Evolutionary conservation across 192 early-diverging fungal species (phyloP).

Genomic region (Backusella westeae): DNA sequence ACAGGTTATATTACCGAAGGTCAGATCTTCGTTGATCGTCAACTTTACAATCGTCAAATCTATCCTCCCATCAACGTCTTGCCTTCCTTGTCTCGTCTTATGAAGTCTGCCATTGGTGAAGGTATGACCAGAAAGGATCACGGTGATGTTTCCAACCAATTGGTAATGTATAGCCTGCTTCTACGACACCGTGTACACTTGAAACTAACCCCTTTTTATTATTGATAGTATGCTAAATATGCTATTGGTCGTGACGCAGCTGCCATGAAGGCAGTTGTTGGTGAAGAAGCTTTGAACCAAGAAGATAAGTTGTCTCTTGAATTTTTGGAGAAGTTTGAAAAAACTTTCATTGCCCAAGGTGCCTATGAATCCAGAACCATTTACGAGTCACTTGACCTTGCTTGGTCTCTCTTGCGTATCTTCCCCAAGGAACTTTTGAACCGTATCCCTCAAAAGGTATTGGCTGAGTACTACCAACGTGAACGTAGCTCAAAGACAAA

Average conservation of each 20-base stretch:
- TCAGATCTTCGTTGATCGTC: slow-evolving; percentile 98
- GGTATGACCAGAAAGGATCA: slow-evolving; percentile 98
- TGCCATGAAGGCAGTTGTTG: slow-evolving; percentile 99
- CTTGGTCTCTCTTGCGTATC: slow-evolving; percentile 97
- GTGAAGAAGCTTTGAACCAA: slow-evolving; percentile 97
- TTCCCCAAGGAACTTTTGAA: slow-evolving; percentile 99
- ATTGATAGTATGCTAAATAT: slow-evolving; percentile 89
- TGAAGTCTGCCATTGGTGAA: slow-evolving; percentile 99
- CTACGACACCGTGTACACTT: neutral
- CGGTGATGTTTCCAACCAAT: slow-evolving; percentile 98
- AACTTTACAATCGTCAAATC: slow-evolving; percentile 98
- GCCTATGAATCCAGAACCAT: slow-evolving; percentile 96
- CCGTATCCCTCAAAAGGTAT: slow-evolving; percentile 94
- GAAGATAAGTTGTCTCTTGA: slow-evolving; percentile 98
- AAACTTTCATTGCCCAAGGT: slow-evolving; percentile 95
- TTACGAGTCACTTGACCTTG: slow-evolving; percentile 94
- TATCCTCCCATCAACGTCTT: slow-evolving; percentile 99
- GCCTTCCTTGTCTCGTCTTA: slow-evolving; percentile 96
- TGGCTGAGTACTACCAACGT: slow-evolving; percentile 93
- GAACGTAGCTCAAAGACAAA: slow-evolving; percentile 52
- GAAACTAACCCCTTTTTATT: neutral
- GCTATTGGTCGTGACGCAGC: slow-evolving; percentile 98
- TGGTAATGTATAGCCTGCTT: slow-evolving; percentile 49
- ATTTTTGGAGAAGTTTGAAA: slow-evolving; percentile 99
- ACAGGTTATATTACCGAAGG: slow-evolving; percentile 99